phyloP scores from a whole-genome alignment of 2,329 filamentous ascomycete species.

The Talaromyces sp. region DNA sequence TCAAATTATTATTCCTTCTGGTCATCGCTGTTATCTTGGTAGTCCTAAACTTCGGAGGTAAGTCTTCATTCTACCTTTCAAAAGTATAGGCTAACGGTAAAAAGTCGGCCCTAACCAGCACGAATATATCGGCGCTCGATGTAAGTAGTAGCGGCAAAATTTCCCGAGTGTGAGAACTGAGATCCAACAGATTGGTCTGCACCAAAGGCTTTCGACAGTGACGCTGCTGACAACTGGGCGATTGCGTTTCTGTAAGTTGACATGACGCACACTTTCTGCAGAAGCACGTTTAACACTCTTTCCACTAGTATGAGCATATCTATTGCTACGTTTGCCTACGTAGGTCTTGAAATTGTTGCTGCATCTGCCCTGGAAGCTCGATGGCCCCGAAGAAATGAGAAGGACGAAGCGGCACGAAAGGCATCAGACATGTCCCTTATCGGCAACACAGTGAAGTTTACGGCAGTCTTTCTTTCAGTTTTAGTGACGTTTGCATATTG shows the following conservation, averaged over 20 bases:
- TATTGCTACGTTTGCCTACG: constrained; percentile 25
- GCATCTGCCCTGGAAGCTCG: constrained; percentile 31
- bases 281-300: neutral
- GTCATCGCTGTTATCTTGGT: constrained; percentile 9
- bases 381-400: constrained; percentile 7
- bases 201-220: constrained; percentile 17
- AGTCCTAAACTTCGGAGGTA: constrained; percentile 7
- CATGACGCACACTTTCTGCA: neutral
- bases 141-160: neutral
- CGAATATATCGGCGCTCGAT: neutral
- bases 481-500: constrained; percentile 22
- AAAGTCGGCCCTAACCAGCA: neutral
- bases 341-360: constrained; percentile 29
- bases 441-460: constrained; percentile 20
- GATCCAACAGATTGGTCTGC: constrained; percentile 7
- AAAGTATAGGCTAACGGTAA: neutral
- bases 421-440: neutral
- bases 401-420: constrained; percentile 10
- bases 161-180: neutral
- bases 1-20: constrained; percentile 6
- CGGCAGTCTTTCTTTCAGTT: constrained; percentile 26
- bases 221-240: constrained; percentile 18
- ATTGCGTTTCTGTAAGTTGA: constrained; percentile 22
- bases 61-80: neutral
- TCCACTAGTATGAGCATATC: constrained; percentile 23